Evolutionary conservation across 805 yeast species (phyloP).

Genomic region (Teunomyces cretensis): DNA sequence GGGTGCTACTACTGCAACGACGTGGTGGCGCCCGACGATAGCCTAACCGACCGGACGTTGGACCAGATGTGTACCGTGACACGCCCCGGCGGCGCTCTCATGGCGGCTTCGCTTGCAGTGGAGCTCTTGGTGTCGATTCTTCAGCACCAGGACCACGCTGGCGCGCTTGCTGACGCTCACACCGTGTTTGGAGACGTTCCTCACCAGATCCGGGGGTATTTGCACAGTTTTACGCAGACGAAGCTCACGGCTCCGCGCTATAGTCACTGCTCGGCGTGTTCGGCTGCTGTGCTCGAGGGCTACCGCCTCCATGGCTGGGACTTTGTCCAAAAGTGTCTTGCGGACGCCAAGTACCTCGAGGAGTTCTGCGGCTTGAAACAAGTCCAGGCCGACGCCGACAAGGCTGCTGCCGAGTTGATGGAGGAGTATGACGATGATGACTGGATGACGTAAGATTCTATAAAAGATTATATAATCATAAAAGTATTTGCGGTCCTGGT

Average conservation of each 20-base stretch:
- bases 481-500: too few relatives aligned
- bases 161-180: slow-evolving; percentile 42
- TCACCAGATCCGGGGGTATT: slow-evolving; percentile 89
- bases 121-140: slow-evolving; percentile 74
- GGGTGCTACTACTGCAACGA: slow-evolving; percentile 98
- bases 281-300: slow-evolving; percentile 52
- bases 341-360: slow-evolving; percentile 67
- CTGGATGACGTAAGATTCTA: slow-evolving; percentile 13
- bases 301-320: slow-evolving; percentile 69
- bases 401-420: slow-evolving; percentile 34
- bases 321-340: slow-evolving; percentile 70
- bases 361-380: slow-evolving; percentile 74
- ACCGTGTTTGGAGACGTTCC: slow-evolving; percentile 67
- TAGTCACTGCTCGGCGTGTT: slow-evolving; percentile 84
- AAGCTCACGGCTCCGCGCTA: slow-evolving; percentile 73
- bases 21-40: slow-evolving; percentile 89
- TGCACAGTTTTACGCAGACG: slow-evolving; percentile 61
- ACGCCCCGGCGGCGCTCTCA: slow-evolving; percentile 89
- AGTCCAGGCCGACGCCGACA: slow-evolving; percentile 71
- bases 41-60: slow-evolving; percentile 80
- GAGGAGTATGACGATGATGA: slow-evolving; percentile 39
- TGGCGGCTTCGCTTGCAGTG: slow-evolving; percentile 85
- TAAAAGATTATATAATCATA: too few relatives aligned
- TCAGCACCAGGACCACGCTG: slow-evolving; percentile 59
- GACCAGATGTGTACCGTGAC: slow-evolving; percentile 99